phyloP scores from a whole-genome alignment of 2,329 filamentous ascomycete genomes.

The Cordyceps javanica region DNA sequence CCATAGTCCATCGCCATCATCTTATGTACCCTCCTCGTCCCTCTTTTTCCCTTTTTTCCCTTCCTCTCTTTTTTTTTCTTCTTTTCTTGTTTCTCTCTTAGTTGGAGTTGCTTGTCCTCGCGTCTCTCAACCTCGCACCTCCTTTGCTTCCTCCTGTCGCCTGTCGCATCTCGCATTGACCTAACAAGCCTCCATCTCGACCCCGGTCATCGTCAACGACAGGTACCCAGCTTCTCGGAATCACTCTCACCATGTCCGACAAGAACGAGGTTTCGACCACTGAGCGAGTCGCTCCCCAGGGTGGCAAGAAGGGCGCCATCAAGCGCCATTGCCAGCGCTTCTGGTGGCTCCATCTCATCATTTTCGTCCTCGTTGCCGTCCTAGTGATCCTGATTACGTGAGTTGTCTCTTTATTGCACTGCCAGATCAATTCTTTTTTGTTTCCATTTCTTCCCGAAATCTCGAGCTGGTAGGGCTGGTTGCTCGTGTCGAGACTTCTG shows the following conservation, averaged over 20 bases:
- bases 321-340: slow-evolving; percentile 46
- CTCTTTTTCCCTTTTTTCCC: background rate
- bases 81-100: background rate
- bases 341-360: slow-evolving; percentile 57
- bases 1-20: slow-evolving; percentile 9
- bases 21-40: background rate
- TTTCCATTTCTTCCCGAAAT: background rate
- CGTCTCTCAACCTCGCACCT: background rate
- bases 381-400: slow-evolving; percentile 55
- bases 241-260: slow-evolving; percentile 29
- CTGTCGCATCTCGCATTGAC: background rate
- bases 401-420: slow-evolving; percentile 30
- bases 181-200: slow-evolving; percentile 1
- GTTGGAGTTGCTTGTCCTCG: slow-evolving; percentile 1
- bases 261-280: slow-evolving; percentile 30
- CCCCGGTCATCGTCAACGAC: background rate
- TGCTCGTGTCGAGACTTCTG: background rate
- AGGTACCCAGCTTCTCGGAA: background rate
- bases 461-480: background rate
- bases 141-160: background rate
- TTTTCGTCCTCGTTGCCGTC: slow-evolving; percentile 42
- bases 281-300: slow-evolving; percentile 26
- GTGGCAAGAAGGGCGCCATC: slow-evolving; percentile 32
- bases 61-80: background rate
- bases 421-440: background rate